A percentile compares a stretch with the other conserved stretches of the same genome.
Conservation (phyloP, 1,139 yeast genomes). For the Kurtzmaniella quercitrusa region DNA sequence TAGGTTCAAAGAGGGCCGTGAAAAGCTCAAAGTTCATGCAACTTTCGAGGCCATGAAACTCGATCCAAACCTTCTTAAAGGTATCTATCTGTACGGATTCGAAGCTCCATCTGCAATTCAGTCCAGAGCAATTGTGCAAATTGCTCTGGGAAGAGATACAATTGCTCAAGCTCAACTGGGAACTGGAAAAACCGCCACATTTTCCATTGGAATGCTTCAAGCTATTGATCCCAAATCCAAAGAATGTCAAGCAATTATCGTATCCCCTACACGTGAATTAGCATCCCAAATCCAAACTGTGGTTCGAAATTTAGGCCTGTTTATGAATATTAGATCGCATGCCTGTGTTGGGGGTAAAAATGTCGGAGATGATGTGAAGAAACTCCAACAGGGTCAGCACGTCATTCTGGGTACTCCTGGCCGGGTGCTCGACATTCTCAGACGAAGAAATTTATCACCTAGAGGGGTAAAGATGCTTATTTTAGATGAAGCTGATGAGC, state of each 20-base stretch:
- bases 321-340: conserved; percentile 77
- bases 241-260: conserved; percentile 77
- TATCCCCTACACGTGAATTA: conserved; percentile 95
- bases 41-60: conserved; percentile 78
- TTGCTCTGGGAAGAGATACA: conserved; percentile 84
- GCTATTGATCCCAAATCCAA: conserved; percentile 64
- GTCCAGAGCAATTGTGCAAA: conserved; percentile 89
- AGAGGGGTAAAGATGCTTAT: conserved; percentile 78
- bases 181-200: conserved; percentile 97
- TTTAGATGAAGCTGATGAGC: conserved; percentile 93
- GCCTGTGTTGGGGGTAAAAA: conserved; percentile 94
- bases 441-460: conserved; percentile 63
- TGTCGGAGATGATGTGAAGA: conserved; percentile 75
- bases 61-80: conserved; percentile 63
- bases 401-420: conserved; percentile 98
- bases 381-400: conserved; percentile 74
- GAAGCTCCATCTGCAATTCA: conserved; percentile 95
- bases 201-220: conserved; percentile 86
- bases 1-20: conserved; percentile 49
- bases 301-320: conserved; percentile 78
- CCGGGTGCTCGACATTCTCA: conserved; percentile 82
- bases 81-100: conserved; percentile 88
- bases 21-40: conserved; percentile 59
- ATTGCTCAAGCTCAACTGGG: conserved; percentile 99
- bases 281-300: conserved; percentile 89